These are phyloP conservation scores for Ligustrum vulgare DNA, from an alignment of 257 asterid species.

Conservation along the genomic window DNA sequence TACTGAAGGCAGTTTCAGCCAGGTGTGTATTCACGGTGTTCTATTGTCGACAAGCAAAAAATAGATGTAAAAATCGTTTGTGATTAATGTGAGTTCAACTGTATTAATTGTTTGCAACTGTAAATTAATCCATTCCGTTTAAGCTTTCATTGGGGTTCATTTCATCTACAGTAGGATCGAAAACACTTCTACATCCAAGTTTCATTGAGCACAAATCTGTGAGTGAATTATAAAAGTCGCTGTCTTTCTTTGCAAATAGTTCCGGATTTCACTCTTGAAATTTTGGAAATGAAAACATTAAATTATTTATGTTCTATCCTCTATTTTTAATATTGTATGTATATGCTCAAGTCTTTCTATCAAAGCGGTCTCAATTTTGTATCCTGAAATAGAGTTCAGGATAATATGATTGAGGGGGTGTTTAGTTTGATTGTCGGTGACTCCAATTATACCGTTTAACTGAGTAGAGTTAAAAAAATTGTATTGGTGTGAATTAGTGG, in stretches of 20 bases:
- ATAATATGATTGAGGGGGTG: too few species aligned
- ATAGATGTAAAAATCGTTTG: constrained; percentile 17
- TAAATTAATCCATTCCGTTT: background rate
- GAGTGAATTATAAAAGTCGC: background rate
- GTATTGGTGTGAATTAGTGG: background rate
- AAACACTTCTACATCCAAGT: background rate
- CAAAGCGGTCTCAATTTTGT: too few species aligned
- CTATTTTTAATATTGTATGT: too few species aligned
- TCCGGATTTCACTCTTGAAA: background rate
- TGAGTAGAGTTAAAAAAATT: background rate
- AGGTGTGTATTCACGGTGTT: constrained; percentile 57
- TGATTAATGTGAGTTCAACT: constrained; percentile 10
- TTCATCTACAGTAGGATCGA: background rate
- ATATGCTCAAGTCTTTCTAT: too few species aligned
- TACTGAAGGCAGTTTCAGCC: constrained; percentile 63
- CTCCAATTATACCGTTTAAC: background rate
- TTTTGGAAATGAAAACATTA: background rate
- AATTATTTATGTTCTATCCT: too few species aligned
- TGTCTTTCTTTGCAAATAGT: background rate
- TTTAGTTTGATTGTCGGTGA: background rate
- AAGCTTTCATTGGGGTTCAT: background rate
- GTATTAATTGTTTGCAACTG: background rate
- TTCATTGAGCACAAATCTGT: background rate
- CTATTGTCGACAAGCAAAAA: constrained; percentile 29
- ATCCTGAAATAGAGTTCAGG: too few species aligned